phyloP scores from a whole-genome alignment of 208 protist species.

The Kentomonas sorsogonicus region DNA sequence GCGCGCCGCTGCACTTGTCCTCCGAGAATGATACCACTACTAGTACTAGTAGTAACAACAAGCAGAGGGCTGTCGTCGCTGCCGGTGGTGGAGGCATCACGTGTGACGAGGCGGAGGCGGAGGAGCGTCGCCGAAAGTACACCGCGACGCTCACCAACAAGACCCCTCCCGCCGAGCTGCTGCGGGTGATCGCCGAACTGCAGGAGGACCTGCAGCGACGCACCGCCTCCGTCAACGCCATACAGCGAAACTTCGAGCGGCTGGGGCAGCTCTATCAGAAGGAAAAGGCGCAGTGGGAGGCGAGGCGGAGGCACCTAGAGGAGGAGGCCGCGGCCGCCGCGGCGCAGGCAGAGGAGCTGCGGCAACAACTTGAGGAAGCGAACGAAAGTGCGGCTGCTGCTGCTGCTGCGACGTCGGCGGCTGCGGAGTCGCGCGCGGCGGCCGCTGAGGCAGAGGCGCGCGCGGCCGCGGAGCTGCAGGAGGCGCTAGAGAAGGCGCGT shows the following conservation, averaged over 20 bases:
- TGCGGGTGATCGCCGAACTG: constrained; percentile 41
- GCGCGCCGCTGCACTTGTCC: no score
- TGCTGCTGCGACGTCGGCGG: constrained; percentile 19
- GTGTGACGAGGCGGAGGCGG: neutral
- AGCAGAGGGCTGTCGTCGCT: no score
- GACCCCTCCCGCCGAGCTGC: constrained; percentile 23
- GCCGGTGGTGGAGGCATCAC: no score
- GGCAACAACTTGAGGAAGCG: no score
- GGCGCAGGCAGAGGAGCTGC: neutral
- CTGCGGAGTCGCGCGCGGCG: neutral
- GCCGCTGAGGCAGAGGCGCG: neutral
- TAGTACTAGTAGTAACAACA: no score
- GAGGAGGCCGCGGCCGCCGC: constrained; percentile 9
- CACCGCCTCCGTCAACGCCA: constrained; percentile 80
- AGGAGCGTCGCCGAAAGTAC: constrained; percentile 26
- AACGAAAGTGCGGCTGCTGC: constrained; percentile 11
- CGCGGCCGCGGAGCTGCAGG: neutral
- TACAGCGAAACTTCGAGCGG: constrained; percentile 88
- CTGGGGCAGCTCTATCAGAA: constrained; percentile 68
- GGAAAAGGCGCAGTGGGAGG: constrained; percentile 34
- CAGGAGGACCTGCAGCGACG: constrained; percentile 55
- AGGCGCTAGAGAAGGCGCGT: neutral
- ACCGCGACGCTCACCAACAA: constrained; percentile 12
- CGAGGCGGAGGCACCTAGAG: constrained; percentile 24
- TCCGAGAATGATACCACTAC: no score